Percentiles rank a stretch among this genome's conserved stretches.
These are phyloP conservation scores for Lachancea meyersii DNA, from an alignment of 805 yeast genomes.

Conservation along the genomic window DNA sequence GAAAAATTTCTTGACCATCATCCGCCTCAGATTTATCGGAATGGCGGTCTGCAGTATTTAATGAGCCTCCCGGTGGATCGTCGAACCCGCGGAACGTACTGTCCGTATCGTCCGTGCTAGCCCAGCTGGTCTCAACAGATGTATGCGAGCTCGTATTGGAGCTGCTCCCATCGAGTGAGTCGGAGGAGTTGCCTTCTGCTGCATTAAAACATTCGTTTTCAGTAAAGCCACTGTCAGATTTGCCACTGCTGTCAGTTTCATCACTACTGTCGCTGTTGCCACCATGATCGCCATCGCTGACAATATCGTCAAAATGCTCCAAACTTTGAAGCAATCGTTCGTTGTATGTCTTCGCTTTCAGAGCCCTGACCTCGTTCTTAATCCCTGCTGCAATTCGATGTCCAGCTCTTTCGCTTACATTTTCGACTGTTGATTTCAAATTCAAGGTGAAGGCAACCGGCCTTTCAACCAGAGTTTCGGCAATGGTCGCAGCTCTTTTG, in stretches of 20 bases:
- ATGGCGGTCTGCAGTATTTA: too few species aligned
- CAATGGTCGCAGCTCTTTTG: neutral
- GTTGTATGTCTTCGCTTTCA: conserved; percentile 1
- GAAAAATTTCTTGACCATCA: too few species aligned
- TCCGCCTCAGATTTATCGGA: too few species aligned
- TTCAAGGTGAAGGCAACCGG: neutral
- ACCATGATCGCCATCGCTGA: neutral
- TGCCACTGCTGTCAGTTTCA: neutral
- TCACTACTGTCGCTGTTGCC: neutral
- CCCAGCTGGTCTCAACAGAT: neutral
- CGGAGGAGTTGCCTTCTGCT: neutral
- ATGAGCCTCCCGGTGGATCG: neutral
- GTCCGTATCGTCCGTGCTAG: neutral
- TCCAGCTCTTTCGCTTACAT: neutral
- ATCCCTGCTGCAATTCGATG: neutral
- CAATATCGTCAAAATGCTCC: neutral
- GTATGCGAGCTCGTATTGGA: neutral
- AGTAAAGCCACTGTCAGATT: too few species aligned
- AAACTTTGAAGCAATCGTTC: neutral
- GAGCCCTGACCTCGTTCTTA: neutral
- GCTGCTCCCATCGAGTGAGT: neutral
- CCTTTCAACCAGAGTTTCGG: neutral
- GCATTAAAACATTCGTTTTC: neutral
- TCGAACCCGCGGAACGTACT: neutral
- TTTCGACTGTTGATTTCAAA: neutral